These are phyloP conservation scores for Lasiosphaeria hispida DNA, from an alignment of 495 filamentous ascomycete genomes.

Conservation along the genomic window DNA sequence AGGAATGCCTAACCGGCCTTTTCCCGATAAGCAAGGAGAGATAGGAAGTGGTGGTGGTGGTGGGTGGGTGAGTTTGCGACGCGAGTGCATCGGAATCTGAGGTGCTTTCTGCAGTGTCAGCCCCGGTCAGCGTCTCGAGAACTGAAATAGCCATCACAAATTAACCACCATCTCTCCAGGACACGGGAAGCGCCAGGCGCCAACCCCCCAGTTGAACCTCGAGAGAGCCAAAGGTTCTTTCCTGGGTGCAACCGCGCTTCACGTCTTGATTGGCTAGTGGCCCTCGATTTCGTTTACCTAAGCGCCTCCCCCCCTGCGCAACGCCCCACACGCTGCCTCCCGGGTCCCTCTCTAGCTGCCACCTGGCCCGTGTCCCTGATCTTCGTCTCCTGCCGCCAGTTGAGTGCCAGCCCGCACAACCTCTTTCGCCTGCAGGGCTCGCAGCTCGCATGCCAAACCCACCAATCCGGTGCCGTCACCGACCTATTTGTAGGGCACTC, in stretches of 20 bases:
- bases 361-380: constrained; percentile 4
- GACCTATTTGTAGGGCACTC: constrained; percentile 2
- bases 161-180: neutral
- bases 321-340: too few species aligned
- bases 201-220: constrained; percentile 5
- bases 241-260: neutral
- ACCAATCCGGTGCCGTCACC: neutral
- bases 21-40: too few species aligned
- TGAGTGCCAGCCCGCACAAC: neutral
- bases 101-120: neutral
- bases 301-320: constrained; percentile 1
- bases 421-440: neutral
- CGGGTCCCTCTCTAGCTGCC: neutral
- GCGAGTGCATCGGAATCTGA: too few species aligned
- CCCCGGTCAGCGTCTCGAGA: constrained; percentile 6
- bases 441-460: neutral
- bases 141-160: constrained; percentile 4
- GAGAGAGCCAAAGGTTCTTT: neutral
- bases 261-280: neutral
- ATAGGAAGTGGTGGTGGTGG: too few species aligned
- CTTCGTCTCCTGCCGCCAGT: constrained; percentile 5
- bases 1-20: too few species aligned
- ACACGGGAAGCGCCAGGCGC: neutral
- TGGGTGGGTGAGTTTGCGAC: too few species aligned
- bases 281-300: neutral